These are phyloP conservation scores for Pythium dissimile DNA, from an alignment of 352 stramenopile species.

Conservation along the genomic window DNA sequence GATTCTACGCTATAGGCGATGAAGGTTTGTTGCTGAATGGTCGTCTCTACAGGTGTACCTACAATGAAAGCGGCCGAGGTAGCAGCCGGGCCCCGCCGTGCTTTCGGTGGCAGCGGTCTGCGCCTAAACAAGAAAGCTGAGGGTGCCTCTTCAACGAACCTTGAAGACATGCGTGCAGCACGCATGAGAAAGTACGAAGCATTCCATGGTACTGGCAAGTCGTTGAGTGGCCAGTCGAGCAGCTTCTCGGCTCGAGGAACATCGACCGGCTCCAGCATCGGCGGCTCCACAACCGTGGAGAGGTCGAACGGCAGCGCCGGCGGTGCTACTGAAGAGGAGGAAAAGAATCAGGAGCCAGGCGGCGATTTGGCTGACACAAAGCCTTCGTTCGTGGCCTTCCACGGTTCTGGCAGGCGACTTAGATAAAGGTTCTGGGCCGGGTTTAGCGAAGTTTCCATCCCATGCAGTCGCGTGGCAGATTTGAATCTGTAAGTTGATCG, in stretches of 20 bases:
- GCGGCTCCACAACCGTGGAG: neutral
- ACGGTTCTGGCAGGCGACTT: slow-evolving; percentile 53
- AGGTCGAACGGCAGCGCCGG: neutral
- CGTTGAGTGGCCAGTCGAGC: slow-evolving; percentile 49
- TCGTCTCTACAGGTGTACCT: slow-evolving; percentile 42
- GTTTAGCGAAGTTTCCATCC: no score
- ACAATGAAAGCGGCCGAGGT: slow-evolving; percentile 53
- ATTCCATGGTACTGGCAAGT: slow-evolving; percentile 79
- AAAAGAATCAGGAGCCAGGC: slow-evolving; percentile 40
- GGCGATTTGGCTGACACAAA: slow-evolving; percentile 28
- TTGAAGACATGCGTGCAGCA: slow-evolving; percentile 57
- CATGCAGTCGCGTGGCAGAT: no score
- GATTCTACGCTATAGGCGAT: neutral
- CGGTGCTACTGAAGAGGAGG: slow-evolving; percentile 26
- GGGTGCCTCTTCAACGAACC: slow-evolving; percentile 54
- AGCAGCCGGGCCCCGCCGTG: slow-evolving; percentile 32
- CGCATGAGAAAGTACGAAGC: slow-evolving; percentile 80
- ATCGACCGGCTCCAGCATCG: slow-evolving; percentile 6
- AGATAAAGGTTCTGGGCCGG: no score
- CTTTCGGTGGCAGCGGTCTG: slow-evolving; percentile 47
- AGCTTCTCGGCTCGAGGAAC: slow-evolving; percentile 27
- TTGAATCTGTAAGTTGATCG: neutral
- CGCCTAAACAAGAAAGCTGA: slow-evolving; percentile 65
- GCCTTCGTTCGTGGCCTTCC: slow-evolving; percentile 47
- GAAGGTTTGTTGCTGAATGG: neutral